Evolutionary conservation across 2,329 filamentous ascomycete species (phyloP), one percentile per base, ranked within the genome.

Genomic region (Phyllosticta citriasiana): DNA sequence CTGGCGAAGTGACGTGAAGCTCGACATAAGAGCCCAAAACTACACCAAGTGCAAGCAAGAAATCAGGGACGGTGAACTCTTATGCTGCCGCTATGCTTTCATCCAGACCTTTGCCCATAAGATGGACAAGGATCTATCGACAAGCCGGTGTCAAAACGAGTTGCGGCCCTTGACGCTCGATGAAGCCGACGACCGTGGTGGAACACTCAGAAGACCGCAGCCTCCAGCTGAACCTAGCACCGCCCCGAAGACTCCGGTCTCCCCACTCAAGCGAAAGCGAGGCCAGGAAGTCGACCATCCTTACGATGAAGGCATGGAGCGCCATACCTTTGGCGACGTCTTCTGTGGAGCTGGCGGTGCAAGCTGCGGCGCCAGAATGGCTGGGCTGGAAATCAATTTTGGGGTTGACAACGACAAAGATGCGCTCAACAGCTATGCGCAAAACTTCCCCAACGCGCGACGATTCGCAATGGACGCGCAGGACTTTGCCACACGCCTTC

Each of bases 281-380:
- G 22, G 24, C 2, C 22, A 9, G 1, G 14, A 47, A n/a, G n/a
- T 16, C 10, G 30, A 33, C 12, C 16, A 26, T 19, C 7, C n/a
- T 22, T 5, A 53, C 33, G 6, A 50, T 16, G 10, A 55, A 55
- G 6, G 9, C 40, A 47, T 16, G 25, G 25, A 50, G 16, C 25
- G 76, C 50, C 89, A 89, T 63, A 88, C 84, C 0, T 83, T 87
- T 25, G 87, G 84, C 1, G 90, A 94, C 67, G 79, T 82, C 0
- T 94, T 89, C 64, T 88, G 84, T 35, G 88, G 89, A 1, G 87
- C 82, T 1, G 89, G 90, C 0, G 89, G 89, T 4, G 82, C 84
- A 0, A 88, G 88, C 0, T 76, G 81, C 2, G 89, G 88, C 0
- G 88, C 88, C 0, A 62, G 69, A 12, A 68, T 75, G 56, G 82